Percentiles rank a stretch among this genome's conserved stretches.
Evolutionary conservation across 2,329 filamentous ascomycete genomes (phyloP).

Genomic region (Colletotrichum acutatum): DNA sequence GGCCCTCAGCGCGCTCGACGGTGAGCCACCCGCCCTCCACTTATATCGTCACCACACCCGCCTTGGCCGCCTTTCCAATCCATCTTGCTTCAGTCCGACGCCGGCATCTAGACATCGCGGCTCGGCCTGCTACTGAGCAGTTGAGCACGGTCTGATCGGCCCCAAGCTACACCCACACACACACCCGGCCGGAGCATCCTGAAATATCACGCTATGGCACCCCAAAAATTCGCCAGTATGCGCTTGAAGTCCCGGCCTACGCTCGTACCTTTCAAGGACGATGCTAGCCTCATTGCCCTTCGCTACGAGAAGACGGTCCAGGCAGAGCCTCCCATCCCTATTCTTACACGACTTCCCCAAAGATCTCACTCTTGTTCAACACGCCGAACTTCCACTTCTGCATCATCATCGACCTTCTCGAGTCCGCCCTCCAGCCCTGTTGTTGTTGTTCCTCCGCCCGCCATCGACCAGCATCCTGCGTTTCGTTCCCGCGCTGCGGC

Average conservation of each 20-base stretch:
- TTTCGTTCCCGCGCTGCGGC: slow-evolving; percentile 49
- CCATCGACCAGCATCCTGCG: slow-evolving; percentile 64
- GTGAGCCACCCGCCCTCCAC: slow-evolving; percentile 22
- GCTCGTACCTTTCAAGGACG: slow-evolving; percentile 56
- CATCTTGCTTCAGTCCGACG: slow-evolving; percentile 9
- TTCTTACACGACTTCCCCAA: slow-evolving; percentile 56
- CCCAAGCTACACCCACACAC: slow-evolving; percentile 6
- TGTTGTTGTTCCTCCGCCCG: slow-evolving; percentile 48
- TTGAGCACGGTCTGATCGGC: slow-evolving; percentile 27
- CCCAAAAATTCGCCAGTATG: slow-evolving; percentile 54
- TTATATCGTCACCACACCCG: slow-evolving; percentile 22
- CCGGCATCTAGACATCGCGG: background rate
- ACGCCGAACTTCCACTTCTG: slow-evolving; percentile 27
- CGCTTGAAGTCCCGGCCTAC: slow-evolving; percentile 54
- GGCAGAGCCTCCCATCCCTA: slow-evolving; percentile 66
- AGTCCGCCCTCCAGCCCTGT: slow-evolving; percentile 39
- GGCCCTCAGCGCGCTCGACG: background rate
- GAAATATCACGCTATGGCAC: slow-evolving; percentile 44
- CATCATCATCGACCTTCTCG: slow-evolving; percentile 21
- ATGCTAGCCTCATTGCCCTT: slow-evolving; percentile 62
- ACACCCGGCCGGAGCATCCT: slow-evolving; percentile 14
- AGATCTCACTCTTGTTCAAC: slow-evolving; percentile 38
- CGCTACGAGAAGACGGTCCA: slow-evolving; percentile 71
- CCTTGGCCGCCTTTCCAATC: slow-evolving; percentile 16
- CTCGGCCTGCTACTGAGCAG: slow-evolving; percentile 13